Evolutionary conservation across 2,329 filamentous ascomycete genomes (phyloP).

Genomic region (Thielaviopsis populi): DNA sequence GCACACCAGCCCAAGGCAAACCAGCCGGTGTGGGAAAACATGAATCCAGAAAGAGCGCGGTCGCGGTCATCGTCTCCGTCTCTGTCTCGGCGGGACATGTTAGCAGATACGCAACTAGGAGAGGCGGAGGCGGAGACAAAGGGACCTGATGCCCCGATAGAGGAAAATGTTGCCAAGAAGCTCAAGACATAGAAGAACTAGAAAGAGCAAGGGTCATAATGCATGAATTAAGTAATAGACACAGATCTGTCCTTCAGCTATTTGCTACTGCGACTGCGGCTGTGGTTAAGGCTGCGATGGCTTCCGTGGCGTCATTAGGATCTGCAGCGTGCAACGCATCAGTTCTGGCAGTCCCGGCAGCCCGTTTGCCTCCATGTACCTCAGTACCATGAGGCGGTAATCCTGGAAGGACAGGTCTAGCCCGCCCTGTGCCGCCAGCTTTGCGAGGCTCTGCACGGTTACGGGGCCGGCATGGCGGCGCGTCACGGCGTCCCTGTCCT

Average conservation of each 20-base stretch:
- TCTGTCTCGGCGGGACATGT: neutral
- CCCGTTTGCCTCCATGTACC: slow-evolving; percentile 48
- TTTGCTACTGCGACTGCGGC: neutral
- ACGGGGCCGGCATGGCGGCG: slow-evolving; percentile 52
- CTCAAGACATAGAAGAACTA: slow-evolving; percentile 4
- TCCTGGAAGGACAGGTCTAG: slow-evolving; percentile 54
- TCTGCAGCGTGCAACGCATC: slow-evolving; percentile 71
- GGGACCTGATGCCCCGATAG: neutral
- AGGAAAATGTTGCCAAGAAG: slow-evolving; percentile 12
- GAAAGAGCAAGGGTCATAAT: neutral
- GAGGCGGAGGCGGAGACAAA: neutral
- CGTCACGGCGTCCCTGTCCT: neutral
- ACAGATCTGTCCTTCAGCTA: neutral
- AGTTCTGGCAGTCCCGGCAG: slow-evolving; percentile 52
- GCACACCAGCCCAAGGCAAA: slow-evolving; percentile 54
- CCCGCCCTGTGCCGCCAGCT: slow-evolving; percentile 50
- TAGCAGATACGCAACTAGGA: neutral
- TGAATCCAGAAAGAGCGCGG: slow-evolving; percentile 23
- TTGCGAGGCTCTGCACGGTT: slow-evolving; percentile 48
- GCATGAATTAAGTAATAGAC: neutral
- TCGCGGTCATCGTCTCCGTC: neutral
- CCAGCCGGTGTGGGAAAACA: slow-evolving; percentile 47
- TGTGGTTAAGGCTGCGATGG: neutral
- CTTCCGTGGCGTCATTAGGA: slow-evolving; percentile 40
- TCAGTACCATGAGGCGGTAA: slow-evolving; percentile 58